Evolutionary conservation across 768 basidiomycete genomes (phyloP), one percentile per base, ranked within the genome.

Genomic region (Candolleomyces eurysporus): DNA sequence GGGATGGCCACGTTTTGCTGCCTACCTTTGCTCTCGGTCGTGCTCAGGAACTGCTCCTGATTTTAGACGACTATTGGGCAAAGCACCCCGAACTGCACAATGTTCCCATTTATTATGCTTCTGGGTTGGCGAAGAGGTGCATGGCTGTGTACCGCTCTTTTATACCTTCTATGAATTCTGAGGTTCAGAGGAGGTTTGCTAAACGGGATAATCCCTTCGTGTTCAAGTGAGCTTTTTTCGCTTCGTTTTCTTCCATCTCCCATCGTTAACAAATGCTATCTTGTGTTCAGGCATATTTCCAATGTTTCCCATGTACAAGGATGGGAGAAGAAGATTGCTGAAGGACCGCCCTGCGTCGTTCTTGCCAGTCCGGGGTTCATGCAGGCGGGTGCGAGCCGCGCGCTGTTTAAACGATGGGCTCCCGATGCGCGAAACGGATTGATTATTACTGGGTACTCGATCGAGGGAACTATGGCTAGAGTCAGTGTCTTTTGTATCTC

Each of bases 91-190:
- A 98, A 69, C 79, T 99, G 31, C 97, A 98, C 73, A 90, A 88
- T 62, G 89, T 96, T 42, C 97, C 97, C 0, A 90, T 99, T 59
- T 98, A 97, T 77, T 98, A 96, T 68, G 94, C 96, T 2, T 98
- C 96, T 16, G 94, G 89, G 68, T 82, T 99, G 30, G 97, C 97
- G 13, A 86, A 92, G 61, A 97, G 96, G 69, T 98, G 95, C 68
- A 98, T 98, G 96, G 90, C 94, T 50, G 96, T 99, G 5, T 99
- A 97, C 73, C 94, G 97, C 73, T 95, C 91, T 4, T 98, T 98
- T 72, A 97, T 98, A 64, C 96, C 98, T 72, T 98, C 96, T 6
- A 98, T 99, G 95, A 98, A 98, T 71, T 80, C 91, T 32, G 92
- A 93, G 68, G 96, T 99, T 62, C 89, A 95, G 42, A 85, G 90